phyloP scores from a whole-genome alignment of 352 stramenopile genomes.

The Phytophthora aleatoria region DNA sequence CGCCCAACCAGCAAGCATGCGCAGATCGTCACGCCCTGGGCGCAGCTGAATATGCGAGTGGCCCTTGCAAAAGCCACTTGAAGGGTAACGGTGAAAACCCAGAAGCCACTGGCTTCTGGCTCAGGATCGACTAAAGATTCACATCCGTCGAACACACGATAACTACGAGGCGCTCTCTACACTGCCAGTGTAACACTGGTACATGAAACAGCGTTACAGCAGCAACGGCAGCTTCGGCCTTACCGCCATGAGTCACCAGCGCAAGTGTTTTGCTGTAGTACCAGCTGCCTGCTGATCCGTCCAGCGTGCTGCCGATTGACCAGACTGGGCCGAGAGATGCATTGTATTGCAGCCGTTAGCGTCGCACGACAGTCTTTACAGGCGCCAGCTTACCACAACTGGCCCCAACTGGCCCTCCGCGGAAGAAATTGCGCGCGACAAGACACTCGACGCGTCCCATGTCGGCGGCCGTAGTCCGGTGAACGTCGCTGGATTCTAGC shows the following conservation, averaged over 20 bases:
- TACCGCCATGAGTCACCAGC: neutral
- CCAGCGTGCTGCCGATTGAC: conserved; percentile 18
- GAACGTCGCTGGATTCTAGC: conserved; percentile 24
- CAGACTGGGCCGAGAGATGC: conserved; percentile 9
- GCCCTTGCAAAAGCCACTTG: neutral
- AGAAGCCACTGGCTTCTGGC: conserved; percentile 5
- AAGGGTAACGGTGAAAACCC: conserved; percentile 2
- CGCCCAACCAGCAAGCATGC: neutral
- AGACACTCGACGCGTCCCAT: conserved; percentile 4
- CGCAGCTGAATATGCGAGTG: neutral
- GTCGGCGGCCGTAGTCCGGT: conserved; percentile 12
- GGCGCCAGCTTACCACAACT: conserved; percentile 3
- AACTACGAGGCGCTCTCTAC: conserved; percentile 16
- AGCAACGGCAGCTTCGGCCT: neutral
- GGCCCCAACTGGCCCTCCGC: conserved; percentile 13
- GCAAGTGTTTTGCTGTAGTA: conserved; percentile 4
- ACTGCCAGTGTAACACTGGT: too few relatives aligned
- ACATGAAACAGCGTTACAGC: neutral
- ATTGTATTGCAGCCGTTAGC: conserved; percentile 16
- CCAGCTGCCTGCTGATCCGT: conserved; percentile 31
- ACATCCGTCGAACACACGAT: conserved; percentile 7
- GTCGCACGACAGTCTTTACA: conserved; percentile 1
- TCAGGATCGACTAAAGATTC: conserved; percentile 7
- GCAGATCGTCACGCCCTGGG: neutral
- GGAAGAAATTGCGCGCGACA: conserved; percentile 18